phyloP scores from a whole-genome alignment of 192 early-diverging fungal species.

The Backusella luteola region DNA sequence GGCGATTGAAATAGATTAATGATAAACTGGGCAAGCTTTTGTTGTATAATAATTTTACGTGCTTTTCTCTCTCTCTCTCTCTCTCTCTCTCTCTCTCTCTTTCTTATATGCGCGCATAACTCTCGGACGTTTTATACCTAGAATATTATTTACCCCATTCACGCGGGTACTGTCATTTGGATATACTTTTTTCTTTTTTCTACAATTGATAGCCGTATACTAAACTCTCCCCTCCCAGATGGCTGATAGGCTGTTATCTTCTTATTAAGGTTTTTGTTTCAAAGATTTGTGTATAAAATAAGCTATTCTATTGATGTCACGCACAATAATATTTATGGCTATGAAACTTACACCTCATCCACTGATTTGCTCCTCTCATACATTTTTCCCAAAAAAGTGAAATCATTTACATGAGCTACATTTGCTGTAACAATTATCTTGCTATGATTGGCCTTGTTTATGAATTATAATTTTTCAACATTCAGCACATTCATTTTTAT shows the following conservation, averaged over 20 bases:
- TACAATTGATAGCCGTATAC: not conserved
- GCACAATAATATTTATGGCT: not conserved
- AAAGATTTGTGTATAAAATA: not conserved
- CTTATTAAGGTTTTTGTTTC: not conserved
- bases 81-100: not conserved
- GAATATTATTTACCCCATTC: not conserved
- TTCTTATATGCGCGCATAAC: not conserved
- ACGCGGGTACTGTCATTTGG: not conserved
- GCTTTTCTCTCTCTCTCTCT: not conserved
- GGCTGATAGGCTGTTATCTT: not conserved
- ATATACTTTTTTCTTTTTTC: not conserved
- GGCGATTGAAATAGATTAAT: not conserved
- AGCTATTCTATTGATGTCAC: not conserved
- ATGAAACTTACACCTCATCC: not conserved
- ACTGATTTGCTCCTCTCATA: not conserved
- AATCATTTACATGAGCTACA: not conserved
- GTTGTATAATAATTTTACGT: not conserved
- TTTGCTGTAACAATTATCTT: not conserved
- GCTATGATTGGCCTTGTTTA: not conserved
- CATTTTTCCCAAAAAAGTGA: not conserved
- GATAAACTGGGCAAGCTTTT: not conserved
- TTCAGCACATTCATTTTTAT: not conserved
- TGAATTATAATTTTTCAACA: not conserved
- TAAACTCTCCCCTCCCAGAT: not conserved
- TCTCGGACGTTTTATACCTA: not conserved